Conservation (phyloP, 352 stramenopile genomes). For the Pythium scleroteichum region DNA sequence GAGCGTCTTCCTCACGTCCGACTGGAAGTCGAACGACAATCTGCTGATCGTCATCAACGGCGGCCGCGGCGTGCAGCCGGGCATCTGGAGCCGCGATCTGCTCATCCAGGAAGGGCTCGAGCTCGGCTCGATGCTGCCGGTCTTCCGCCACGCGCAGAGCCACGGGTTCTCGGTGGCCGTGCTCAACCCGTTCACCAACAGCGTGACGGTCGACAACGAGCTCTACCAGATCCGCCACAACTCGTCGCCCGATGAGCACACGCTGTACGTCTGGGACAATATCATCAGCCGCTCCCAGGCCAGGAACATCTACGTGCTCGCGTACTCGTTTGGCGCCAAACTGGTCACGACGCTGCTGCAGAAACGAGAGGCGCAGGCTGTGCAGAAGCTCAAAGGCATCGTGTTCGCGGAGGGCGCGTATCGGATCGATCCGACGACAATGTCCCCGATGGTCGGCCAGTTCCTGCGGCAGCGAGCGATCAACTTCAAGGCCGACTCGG, state of each 20-base stretch:
- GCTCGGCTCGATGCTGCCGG: conserved; percentile 75
- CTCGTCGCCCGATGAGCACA: conserved; percentile 64
- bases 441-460: conserved; percentile 51
- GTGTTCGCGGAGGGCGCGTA: conserved; percentile 76
- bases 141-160: conserved; percentile 48
- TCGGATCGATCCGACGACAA: conserved; percentile 49
- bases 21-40: conserved; percentile 63
- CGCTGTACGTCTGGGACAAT: conserved; percentile 76
- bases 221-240: conserved; percentile 59
- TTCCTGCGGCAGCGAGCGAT: conserved; percentile 67
- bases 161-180: conserved; percentile 59
- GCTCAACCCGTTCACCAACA: conserved; percentile 77
- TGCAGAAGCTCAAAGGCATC: conserved; percentile 54
- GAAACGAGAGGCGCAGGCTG: conserved; percentile 55
- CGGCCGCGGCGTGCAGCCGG: conserved; percentile 59
- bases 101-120: conserved; percentile 78
- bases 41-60: conserved; percentile 75
- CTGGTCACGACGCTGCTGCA: conserved; percentile 67
- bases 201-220: conserved; percentile 58
- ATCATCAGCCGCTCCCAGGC: conserved; percentile 62
- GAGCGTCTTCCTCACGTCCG: conserved; percentile 69
- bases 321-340: conserved; percentile 73
- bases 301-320: conserved; percentile 63
- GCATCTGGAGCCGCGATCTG: conserved; percentile 79
- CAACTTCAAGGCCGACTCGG: conserved; percentile 70